Conservation (phyloP, 2,329 filamentous ascomycete species). For the Hypoxylon sp. region DNA sequence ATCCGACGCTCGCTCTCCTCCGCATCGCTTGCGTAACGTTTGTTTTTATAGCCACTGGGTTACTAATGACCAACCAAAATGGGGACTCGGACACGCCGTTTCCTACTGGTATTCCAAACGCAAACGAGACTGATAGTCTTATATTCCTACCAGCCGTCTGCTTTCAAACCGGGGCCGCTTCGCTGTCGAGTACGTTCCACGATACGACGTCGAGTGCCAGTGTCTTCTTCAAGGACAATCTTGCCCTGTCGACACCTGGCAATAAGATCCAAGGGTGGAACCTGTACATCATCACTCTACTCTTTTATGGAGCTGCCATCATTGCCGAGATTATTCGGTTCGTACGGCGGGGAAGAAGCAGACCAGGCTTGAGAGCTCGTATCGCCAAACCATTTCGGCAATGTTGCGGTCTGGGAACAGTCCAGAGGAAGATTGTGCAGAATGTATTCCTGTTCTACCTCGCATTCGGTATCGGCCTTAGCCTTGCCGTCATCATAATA, state of each 20-base stretch:
- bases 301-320: slow-evolving; percentile 48
- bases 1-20: slow-evolving; percentile 50
- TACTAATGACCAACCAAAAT: slow-evolving; percentile 55
- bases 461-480: slow-evolving; percentile 47
- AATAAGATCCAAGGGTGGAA: slow-evolving; percentile 51
- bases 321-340: slow-evolving; percentile 46
- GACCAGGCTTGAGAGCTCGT: slow-evolving; percentile 39
- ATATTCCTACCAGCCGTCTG: slow-evolving; percentile 55
- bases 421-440: slow-evolving; percentile 28
- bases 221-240: slow-evolving; percentile 39
- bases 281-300: slow-evolving; percentile 46
- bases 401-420: slow-evolving; percentile 21
- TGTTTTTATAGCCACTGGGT: slow-evolving; percentile 53
- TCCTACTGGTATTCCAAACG: slow-evolving; percentile 51
- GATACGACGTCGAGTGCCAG: slow-evolving; percentile 36
- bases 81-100: slow-evolving; percentile 42
- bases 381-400: slow-evolving; percentile 27
- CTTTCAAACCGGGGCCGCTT: slow-evolving; percentile 47
- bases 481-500: slow-evolving; percentile 41
- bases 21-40: slow-evolving; percentile 52
- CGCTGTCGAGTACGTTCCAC: slow-evolving; percentile 29
- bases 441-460: slow-evolving; percentile 45
- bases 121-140: slow-evolving; percentile 40
- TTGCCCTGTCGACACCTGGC: slow-evolving; percentile 38
- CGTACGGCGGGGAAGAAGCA: slow-evolving; percentile 41